Evolutionary conservation across 2,329 filamentous ascomycete species (phyloP).

Genomic region (Colletotrichum sp.): DNA sequence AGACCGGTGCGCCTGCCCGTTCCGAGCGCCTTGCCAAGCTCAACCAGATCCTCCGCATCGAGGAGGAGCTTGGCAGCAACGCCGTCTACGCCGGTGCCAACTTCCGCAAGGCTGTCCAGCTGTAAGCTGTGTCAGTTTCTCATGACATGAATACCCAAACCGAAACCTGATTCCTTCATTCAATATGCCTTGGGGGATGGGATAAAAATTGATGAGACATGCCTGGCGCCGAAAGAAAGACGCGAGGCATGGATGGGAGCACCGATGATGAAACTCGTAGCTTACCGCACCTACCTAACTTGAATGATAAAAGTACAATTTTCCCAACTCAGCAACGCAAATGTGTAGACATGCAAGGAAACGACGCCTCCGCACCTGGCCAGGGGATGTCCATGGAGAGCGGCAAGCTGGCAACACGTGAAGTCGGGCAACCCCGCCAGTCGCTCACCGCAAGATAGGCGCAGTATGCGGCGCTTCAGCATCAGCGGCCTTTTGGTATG

Average conservation of each 20-base stretch:
- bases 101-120: constrained; percentile 89
- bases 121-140: constrained; percentile 59
- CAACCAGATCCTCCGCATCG: constrained; percentile 99
- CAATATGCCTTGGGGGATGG: not conserved
- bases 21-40: constrained; percentile 99
- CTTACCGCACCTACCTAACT: not conserved
- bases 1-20: constrained; percentile 94
- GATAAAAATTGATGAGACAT: constrained; percentile 17
- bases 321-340: not conserved
- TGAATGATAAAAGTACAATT: constrained; percentile 6
- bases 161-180: not conserved
- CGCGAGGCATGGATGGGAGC: constrained; percentile 7
- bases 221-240: constrained; percentile 9
- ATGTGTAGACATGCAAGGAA: not conserved
- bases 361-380: not conserved
- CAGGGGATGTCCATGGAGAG: not conserved
- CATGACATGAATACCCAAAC: not conserved
- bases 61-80: constrained; percentile 95
- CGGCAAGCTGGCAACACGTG: not conserved
- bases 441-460: not conserved
- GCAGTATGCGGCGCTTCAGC: not conserved
- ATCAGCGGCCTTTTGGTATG: not conserved
- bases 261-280: constrained; percentile 20
- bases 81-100: constrained; percentile 90
- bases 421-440: not conserved